Base-by-base conservation (phyloP, 805 yeast species). In the Wickerhamomyces canadensis region DNA sequence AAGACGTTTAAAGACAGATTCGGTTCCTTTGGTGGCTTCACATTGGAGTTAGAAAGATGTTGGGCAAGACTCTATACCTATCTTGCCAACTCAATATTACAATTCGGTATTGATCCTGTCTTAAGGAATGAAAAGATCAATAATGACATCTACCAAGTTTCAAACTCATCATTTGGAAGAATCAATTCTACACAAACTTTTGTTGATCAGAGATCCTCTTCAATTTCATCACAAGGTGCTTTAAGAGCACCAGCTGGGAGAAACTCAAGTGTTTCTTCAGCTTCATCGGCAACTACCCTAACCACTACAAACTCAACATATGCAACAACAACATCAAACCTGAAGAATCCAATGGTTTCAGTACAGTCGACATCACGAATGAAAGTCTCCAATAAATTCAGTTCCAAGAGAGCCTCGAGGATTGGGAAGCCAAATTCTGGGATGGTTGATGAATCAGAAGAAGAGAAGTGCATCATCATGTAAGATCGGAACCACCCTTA, bases 41-140 rank as follows among this genome's bases (percentile, higher is more conserved):
- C 78, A 12, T 57, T 74, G 17, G 83, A 78, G 45, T 55, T 80
- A 29, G 88, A 82, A 51, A 69, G 75, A 40, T 72, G 79, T 38
- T 83, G 91, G 89, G 74, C 82, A 37, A 74, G 79, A 49, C 61
- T 83, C 17, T 83, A 80, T 60, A 64, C 80, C 40, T 83, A 77
- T 54, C 60, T 83, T 46, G 79, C 88, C 19, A 81, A 83, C 57
- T 70, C 81, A 17, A 69, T 83, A 31, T 51, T 82, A 15, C 81
- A 78, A 29, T 62, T 56, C 32, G 72, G 70, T 21, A 55, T 62
- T 18, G 71, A 67, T 37, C 70, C 70, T 6, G 53, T 63, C 6
- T 43, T 64, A 10, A 57, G 54, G 31, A 41, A 58, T n/a, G 70
- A 64, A 28, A 52, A 51, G 36, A 14, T 37, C 21, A 43, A 36